A percentile compares a stretch with the other conserved stretches of the same genome.
These are phyloP conservation scores for Brasenia schreberi DNA, from an alignment of 164 flowering plant genomes.

Conservation along the genomic window DNA sequence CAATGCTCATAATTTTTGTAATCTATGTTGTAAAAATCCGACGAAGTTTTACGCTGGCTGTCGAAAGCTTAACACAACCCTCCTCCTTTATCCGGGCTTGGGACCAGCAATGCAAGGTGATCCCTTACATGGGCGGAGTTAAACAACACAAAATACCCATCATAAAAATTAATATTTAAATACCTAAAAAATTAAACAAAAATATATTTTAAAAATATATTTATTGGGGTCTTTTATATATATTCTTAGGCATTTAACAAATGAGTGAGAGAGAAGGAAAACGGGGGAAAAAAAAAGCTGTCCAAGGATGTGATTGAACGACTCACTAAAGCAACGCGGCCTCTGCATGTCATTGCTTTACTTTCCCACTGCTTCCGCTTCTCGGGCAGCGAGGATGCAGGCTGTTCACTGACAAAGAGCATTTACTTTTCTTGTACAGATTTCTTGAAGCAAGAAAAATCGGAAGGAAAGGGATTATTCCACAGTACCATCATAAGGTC, in stretches of 20 bases:
- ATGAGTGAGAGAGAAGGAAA: neutral
- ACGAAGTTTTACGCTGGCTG: too few species aligned
- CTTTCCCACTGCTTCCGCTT: neutral
- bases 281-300: neutral
- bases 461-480: neutral
- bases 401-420: neutral
- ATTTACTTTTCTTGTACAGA: neutral
- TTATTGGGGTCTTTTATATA: neutral
- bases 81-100: too few species aligned
- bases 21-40: too few species aligned
- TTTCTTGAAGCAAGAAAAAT: neutral
- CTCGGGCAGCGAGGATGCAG: neutral
- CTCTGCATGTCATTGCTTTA: neutral
- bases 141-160: too few species aligned
- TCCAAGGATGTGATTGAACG: neutral
- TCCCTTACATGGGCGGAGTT: too few species aligned
- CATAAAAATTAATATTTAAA: too few species aligned
- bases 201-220: too few species aligned
- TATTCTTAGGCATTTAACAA: neutral
- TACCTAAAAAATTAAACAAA: too few species aligned
- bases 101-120: too few species aligned
- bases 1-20: too few species aligned
- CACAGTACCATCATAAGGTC: neutral
- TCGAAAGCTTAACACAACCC: too few species aligned
- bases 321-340: neutral